phyloP scores from a whole-genome alignment of 2,329 filamentous ascomycete genomes.

The Arachnomyces sp. region DNA sequence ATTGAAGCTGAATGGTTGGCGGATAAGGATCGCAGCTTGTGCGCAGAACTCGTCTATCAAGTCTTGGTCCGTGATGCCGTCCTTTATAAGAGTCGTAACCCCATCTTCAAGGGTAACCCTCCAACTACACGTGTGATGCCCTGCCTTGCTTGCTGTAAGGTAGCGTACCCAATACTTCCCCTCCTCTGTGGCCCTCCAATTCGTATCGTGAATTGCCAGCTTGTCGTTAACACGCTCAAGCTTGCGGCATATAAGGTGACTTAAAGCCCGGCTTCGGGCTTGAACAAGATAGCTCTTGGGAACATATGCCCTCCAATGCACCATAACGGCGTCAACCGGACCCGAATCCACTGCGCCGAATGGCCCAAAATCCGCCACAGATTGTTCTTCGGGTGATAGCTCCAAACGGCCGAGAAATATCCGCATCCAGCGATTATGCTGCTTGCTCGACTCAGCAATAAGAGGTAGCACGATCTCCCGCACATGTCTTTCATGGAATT shows the following conservation, averaged over 20 bases:
- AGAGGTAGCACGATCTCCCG: slow-evolving; percentile 12
- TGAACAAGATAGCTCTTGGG: slow-evolving; percentile 10
- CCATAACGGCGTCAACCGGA: slow-evolving; percentile 4
- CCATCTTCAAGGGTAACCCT: not conserved
- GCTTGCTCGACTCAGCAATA: slow-evolving; percentile 11
- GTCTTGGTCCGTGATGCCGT: slow-evolving; percentile 4
- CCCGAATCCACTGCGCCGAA: slow-evolving; percentile 6
- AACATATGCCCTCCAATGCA: slow-evolving; percentile 11
- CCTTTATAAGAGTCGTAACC: not conserved
- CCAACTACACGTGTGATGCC: not conserved
- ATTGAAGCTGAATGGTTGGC: slow-evolving; percentile 4
- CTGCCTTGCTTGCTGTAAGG: not conserved
- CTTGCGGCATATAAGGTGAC: slow-evolving; percentile 6
- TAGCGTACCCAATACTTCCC: slow-evolving; percentile 10
- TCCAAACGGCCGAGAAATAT: slow-evolving; percentile 9
- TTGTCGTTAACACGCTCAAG: slow-evolving; percentile 7
- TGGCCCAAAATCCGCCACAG: slow-evolving; percentile 10
- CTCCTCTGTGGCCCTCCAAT: slow-evolving; percentile 4
- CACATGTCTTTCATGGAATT: slow-evolving; percentile 8
- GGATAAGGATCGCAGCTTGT: slow-evolving; percentile 2
- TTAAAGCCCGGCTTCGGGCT: slow-evolving; percentile 12
- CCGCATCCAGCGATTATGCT: slow-evolving; percentile 17
- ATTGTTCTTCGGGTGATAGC: slow-evolving; percentile 1
- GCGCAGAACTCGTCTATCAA: slow-evolving; percentile 8
- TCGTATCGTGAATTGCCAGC: slow-evolving; percentile 1